A percentile compares a stretch with the other conserved stretches of the same genome.
phyloP scores from a whole-genome alignment of 371 early-diverging fungal genomes.

The Rhizomucor miehei region DNA sequence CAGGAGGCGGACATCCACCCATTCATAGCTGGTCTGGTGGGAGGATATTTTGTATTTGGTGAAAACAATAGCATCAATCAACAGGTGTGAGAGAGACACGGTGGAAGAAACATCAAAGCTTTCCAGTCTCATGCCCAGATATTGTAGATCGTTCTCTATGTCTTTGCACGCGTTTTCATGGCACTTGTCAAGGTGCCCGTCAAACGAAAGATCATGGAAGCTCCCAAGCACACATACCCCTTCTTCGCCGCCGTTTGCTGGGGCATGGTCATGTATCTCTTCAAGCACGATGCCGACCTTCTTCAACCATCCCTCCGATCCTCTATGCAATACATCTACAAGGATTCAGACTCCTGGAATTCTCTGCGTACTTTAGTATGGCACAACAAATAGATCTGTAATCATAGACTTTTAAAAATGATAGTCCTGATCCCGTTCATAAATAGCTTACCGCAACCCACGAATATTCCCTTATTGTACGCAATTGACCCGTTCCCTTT shows the following conservation, averaged over 20 bases:
- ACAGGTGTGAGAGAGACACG: constrained; percentile 61
- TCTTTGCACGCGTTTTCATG: constrained; percentile 88
- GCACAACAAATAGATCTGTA: constrained; percentile 76
- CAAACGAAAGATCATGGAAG: constrained; percentile 65
- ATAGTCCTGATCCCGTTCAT: no score
- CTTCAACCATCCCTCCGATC: constrained; percentile 90
- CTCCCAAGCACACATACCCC: constrained; percentile 81
- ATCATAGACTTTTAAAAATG: not conserved
- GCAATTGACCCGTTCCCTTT: no score
- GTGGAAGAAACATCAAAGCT: not conserved
- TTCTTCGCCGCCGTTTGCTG: constrained; percentile 93
- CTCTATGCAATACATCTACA: constrained; percentile 93
- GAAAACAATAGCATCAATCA: constrained; percentile 93
- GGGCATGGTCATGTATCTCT: constrained; percentile 95
- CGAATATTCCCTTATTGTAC: not conserved
- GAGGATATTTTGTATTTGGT: constrained; percentile 95
- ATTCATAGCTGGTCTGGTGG: constrained; percentile 91
- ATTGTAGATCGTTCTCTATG: constrained; percentile 86
- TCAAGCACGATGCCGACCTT: constrained; percentile 84
- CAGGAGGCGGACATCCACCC: constrained; percentile 79
- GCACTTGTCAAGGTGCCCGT: constrained; percentile 84
- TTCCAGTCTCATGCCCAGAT: no score
- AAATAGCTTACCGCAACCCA: not conserved
- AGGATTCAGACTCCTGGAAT: constrained; percentile 81
- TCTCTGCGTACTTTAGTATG: constrained; percentile 76